These are phyloP conservation scores for Peterozyma xylosa DNA, from an alignment of 805 yeast species.

Conservation along the genomic window DNA sequence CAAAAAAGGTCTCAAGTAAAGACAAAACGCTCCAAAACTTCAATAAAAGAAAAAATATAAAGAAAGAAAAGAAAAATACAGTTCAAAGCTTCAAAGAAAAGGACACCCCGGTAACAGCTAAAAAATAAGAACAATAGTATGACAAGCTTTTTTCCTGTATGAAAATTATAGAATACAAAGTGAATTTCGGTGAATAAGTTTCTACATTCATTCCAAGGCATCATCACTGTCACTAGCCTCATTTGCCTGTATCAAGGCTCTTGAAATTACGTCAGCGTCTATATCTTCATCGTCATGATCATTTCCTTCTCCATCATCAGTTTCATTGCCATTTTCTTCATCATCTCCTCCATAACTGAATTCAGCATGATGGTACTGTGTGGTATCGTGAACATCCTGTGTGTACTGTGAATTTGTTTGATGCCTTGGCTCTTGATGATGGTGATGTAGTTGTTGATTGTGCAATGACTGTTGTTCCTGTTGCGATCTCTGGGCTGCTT, in stretches of 20 bases:
- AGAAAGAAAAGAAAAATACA: too few species aligned
- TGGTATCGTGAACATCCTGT: background rate
- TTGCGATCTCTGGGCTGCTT: slow-evolving; percentile 39
- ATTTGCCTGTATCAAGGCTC: slow-evolving; percentile 57
- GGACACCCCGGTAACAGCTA: too few species aligned
- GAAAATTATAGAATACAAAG: too few species aligned
- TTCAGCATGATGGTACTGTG: slow-evolving; percentile 7
- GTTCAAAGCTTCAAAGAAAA: too few species aligned
- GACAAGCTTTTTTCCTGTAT: too few species aligned
- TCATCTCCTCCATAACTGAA: slow-evolving; percentile 5
- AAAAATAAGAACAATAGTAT: too few species aligned
- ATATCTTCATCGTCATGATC: slow-evolving; percentile 30
- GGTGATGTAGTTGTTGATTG: slow-evolving; percentile 2
- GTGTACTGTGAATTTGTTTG: slow-evolving; percentile 7
- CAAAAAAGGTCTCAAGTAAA: too few species aligned
- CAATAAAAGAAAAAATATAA: too few species aligned
- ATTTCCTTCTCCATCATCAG: slow-evolving; percentile 3
- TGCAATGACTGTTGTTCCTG: slow-evolving; percentile 2
- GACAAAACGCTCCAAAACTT: too few species aligned
- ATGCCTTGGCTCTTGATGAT: slow-evolving; percentile 10
- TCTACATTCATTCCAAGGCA: too few species aligned
- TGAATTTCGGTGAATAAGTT: too few species aligned
- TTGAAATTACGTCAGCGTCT: slow-evolving; percentile 59
- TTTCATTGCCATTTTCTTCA: slow-evolving; percentile 6
- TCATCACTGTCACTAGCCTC: slow-evolving; percentile 21